These are phyloP conservation scores for Penicillium nucicola DNA, from an alignment of 495 filamentous ascomycete genomes.

Conservation along the genomic window DNA sequence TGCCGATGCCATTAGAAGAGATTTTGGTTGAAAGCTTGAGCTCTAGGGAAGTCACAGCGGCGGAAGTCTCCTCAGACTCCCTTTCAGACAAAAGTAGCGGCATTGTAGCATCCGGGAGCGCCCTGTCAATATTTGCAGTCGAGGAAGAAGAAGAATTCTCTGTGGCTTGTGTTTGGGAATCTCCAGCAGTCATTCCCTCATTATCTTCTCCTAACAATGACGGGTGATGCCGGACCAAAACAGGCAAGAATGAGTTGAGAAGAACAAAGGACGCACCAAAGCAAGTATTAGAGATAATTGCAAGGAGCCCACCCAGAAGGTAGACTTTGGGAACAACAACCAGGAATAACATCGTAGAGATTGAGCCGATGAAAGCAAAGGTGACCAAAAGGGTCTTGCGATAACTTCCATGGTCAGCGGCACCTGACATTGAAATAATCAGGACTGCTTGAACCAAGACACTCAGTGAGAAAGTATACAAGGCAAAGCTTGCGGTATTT, in stretches of 20 bases:
- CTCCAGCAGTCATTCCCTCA: neutral
- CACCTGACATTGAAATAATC: conserved; percentile 93
- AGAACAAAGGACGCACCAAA: conserved; percentile 85
- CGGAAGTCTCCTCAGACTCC: conserved; percentile 11
- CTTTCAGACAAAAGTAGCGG: conserved; percentile 21
- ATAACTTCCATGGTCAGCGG: conserved; percentile 92
- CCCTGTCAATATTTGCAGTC: neutral
- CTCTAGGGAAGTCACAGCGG: conserved; percentile 50
- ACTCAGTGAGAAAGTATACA: conserved; percentile 95
- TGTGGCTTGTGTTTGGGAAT: neutral
- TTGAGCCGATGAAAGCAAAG: conserved; percentile 79
- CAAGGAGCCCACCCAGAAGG: conserved; percentile 74
- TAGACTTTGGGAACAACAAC: conserved; percentile 70
- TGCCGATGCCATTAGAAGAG: conserved; percentile 84
- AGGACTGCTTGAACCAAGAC: conserved; percentile 84
- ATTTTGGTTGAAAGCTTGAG: conserved; percentile 78
- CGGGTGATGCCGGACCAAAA: conserved; percentile 77
- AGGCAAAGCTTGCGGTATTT: conserved; percentile 95
- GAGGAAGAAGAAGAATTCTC: conserved; percentile 30
- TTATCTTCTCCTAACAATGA: conserved; percentile 23
- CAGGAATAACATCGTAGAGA: conserved; percentile 86
- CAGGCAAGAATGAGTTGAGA: conserved; percentile 78
- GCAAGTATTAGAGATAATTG: conserved; percentile 86
- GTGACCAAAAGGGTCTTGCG: conserved; percentile 79
- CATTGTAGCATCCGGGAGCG: conserved; percentile 29